These are phyloP conservation scores for Bipolaris cookei DNA, from an alignment of 2,329 filamentous ascomycete species.

Conservation along the genomic window DNA sequence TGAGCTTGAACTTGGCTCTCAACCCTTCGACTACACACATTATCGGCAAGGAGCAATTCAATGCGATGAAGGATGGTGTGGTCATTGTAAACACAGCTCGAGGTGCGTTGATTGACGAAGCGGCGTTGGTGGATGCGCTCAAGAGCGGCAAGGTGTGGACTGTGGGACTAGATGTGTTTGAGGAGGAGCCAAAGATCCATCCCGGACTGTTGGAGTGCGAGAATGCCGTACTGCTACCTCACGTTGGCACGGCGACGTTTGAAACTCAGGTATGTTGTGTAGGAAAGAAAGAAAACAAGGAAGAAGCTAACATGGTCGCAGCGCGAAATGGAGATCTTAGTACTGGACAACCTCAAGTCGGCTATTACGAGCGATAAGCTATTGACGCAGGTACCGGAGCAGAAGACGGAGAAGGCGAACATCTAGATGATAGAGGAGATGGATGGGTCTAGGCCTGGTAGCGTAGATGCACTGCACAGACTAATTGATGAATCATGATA, in stretches of 20 bases:
- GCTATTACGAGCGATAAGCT: conserved; percentile 64
- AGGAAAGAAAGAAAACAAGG: neutral
- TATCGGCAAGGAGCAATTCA: conserved; percentile 59
- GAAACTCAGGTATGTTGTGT: conserved; percentile 59
- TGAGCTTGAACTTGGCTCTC: conserved; percentile 62
- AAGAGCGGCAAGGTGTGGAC: conserved; percentile 62
- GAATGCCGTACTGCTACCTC: conserved; percentile 63
- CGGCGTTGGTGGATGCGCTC: conserved; percentile 60
- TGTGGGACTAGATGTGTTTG: conserved; percentile 64
- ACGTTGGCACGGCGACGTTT: conserved; percentile 65
- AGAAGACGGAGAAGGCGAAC: conserved; percentile 53
- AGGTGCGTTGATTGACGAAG: conserved; percentile 64
- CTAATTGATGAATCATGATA: conserved; percentile 9
- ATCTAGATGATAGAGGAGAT: conserved; percentile 20
- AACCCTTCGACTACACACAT: conserved; percentile 60
- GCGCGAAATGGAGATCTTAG: conserved; percentile 65
- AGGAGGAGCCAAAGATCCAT: conserved; percentile 63
- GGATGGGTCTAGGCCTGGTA: neutral
- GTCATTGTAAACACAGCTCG: conserved; percentile 65
- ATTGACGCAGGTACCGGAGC: conserved; percentile 67
- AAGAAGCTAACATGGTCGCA: conserved; percentile 24
- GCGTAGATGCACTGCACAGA: conserved; percentile 8
- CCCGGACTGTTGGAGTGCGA: conserved; percentile 57
- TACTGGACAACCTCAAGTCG: conserved; percentile 63
- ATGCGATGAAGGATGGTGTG: conserved; percentile 62